phyloP scores from a whole-genome alignment of 2,329 filamentous ascomycete species.

The Aspergillus costaricaensis region DNA sequence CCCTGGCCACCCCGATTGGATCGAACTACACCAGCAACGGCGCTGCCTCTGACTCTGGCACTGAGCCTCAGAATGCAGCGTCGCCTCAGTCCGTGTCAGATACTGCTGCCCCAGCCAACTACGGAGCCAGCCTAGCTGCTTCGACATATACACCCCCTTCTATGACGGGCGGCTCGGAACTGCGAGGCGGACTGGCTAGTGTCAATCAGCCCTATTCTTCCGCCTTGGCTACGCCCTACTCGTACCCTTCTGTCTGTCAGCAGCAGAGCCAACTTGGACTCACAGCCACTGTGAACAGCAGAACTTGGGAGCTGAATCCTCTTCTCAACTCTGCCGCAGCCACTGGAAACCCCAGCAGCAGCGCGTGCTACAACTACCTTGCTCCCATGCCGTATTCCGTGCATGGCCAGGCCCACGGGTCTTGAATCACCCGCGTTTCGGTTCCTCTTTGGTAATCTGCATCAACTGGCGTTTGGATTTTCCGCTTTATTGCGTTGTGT shows the following conservation, averaged over 20 bases:
- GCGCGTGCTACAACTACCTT: slow-evolving; percentile 36
- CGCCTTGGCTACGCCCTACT: slow-evolving; percentile 31
- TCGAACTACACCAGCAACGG: slow-evolving; percentile 45
- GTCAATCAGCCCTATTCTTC: slow-evolving; percentile 33
- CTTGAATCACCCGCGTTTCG: slow-evolving; percentile 14
- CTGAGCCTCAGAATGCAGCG: slow-evolving; percentile 49
- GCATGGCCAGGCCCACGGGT: slow-evolving; percentile 29
- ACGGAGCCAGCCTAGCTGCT: slow-evolving; percentile 46
- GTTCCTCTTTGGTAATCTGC: slow-evolving; percentile 14
- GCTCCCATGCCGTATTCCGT: slow-evolving; percentile 37
- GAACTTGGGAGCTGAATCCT: slow-evolving; percentile 42
- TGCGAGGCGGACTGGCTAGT: slow-evolving; percentile 38
- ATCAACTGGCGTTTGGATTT: slow-evolving; percentile 19
- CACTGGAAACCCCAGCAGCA: slow-evolving; percentile 28
- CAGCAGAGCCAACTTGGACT: slow-evolving; percentile 31
- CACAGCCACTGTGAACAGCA: slow-evolving; percentile 31
- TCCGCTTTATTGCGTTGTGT: slow-evolving; percentile 6
- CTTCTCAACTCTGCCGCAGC: slow-evolving; percentile 32
- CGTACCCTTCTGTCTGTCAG: slow-evolving; percentile 37
- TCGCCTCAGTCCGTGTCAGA: slow-evolving; percentile 54
- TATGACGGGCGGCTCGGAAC: slow-evolving; percentile 39
- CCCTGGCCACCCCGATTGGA: slow-evolving; percentile 42
- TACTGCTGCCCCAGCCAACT: slow-evolving; percentile 47
- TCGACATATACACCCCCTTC: slow-evolving; percentile 48
- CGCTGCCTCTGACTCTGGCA: slow-evolving; percentile 49